These are phyloP conservation scores for Secale cereale DNA, from an alignment of 176 grass and related monocot species.

Conservation along the genomic window DNA sequence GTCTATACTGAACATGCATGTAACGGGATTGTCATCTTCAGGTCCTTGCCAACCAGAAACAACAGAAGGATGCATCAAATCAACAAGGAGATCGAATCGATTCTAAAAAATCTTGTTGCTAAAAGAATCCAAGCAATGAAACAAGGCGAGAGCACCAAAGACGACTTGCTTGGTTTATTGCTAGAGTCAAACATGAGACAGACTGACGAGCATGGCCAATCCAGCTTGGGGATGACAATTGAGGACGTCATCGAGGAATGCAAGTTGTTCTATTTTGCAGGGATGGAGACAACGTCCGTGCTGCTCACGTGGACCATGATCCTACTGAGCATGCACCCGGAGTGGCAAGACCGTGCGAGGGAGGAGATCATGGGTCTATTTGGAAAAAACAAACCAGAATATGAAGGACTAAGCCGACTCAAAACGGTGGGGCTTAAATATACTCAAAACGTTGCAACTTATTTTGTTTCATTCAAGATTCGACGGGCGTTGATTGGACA, in stretches of 20 bases:
- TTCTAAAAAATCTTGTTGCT: constrained; percentile 37
- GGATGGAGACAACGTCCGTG: constrained; percentile 67
- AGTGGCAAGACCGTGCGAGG: constrained; percentile 61
- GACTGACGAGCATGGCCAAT: background rate
- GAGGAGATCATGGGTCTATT: constrained; percentile 50
- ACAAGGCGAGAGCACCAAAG: constrained; percentile 25
- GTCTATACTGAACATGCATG: background rate
- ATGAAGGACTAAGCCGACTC: constrained; percentile 45
- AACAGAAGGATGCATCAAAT: constrained; percentile 37
- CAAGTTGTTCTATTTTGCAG: constrained; percentile 83
- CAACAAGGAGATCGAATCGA: constrained; percentile 33
- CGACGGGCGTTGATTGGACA: background rate
- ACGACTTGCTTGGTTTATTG: constrained; percentile 46
- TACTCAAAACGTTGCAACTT: background rate
- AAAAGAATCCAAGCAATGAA: constrained; percentile 42
- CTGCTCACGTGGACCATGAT: constrained; percentile 76
- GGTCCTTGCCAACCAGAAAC: constrained; percentile 50
- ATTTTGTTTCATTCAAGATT: background rate
- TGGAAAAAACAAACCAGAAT: constrained; percentile 42
- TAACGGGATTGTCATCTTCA: background rate
- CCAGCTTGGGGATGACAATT: constrained; percentile 32
- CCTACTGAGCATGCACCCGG: constrained; percentile 56
- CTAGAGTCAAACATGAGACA: constrained; percentile 54
- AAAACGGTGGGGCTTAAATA: constrained; percentile 39
- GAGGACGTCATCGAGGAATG: constrained; percentile 79